A percentile compares a stretch with the other conserved stretches of the same genome.
Conservation (phyloP, 129 eudicot genomes). For the Flaveria robusta region DNA sequence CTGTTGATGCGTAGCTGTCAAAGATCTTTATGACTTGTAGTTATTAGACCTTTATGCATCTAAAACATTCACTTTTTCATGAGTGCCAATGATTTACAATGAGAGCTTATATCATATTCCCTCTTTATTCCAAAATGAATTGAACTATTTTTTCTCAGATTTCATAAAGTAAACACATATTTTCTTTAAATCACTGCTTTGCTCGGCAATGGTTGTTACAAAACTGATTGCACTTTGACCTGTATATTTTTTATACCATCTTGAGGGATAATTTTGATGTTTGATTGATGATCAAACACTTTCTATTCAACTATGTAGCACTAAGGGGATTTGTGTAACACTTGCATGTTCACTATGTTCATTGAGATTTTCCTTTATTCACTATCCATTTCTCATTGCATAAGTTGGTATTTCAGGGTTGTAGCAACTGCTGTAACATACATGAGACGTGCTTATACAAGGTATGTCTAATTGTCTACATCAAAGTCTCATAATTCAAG, state of each 20-base stretch:
- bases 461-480: constrained; percentile 40
- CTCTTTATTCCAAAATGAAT: constrained; percentile 9
- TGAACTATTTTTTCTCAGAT: constrained; percentile 3
- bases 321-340: neutral
- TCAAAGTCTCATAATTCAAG: neutral
- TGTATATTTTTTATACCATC: neutral
- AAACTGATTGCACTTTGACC: constrained; percentile 8
- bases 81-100: constrained; percentile 18
- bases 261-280: neutral
- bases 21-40: constrained; percentile 11
- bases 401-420: constrained; percentile 63
- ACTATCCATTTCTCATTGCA: constrained; percentile 16
- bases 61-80: constrained; percentile 16
- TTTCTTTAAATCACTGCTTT: constrained; percentile 7
- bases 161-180: constrained; percentile 9
- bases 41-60: constrained; percentile 6
- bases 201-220: neutral
- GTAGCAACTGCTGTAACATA: constrained; percentile 97
- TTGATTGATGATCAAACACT: constrained; percentile 9
- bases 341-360: constrained; percentile 12
- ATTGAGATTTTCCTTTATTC: neutral
- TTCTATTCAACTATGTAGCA: neutral
- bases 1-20: neutral
- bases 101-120: constrained; percentile 9
- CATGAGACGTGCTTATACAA: constrained; percentile 93